Evolutionary conservation across 306 rosid genomes (phyloP).

Genomic region (Prunus mume): DNA sequence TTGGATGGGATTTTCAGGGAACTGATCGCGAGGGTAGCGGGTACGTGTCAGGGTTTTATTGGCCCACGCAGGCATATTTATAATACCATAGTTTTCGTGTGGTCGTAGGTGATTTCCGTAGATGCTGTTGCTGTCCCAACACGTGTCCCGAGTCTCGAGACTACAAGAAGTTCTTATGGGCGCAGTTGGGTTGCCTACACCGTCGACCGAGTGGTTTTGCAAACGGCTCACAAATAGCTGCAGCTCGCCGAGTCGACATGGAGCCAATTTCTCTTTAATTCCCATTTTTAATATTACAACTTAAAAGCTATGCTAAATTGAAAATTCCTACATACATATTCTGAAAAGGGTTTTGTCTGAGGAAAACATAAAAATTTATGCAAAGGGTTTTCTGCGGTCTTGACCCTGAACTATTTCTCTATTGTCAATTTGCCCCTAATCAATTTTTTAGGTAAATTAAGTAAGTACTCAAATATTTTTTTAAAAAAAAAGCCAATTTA

Average conservation of each 20-base stretch:
- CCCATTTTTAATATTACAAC: no score
- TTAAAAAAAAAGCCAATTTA: no score
- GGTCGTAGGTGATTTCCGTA: background rate
- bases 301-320: no score
- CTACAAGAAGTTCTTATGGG: background rate
- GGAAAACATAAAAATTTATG: no score
- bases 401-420: rapidly evolving
- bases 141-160: background rate
- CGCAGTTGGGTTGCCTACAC: background rate
- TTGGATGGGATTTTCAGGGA: background rate
- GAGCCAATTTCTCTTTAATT: no score
- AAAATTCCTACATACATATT: no score
- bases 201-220: background rate
- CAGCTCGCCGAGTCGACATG: background rate
- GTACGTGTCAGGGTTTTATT: background rate
- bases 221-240: background rate
- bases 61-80: background rate
- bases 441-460: no score
- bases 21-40: background rate
- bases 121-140: background rate
- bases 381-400: no score
- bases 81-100: background rate
- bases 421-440: no score
- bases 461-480: no score
- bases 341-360: no score